phyloP scores from a whole-genome alignment of 2,329 filamentous ascomycete genomes.

The Ceratocystiopsis brevicomis region DNA sequence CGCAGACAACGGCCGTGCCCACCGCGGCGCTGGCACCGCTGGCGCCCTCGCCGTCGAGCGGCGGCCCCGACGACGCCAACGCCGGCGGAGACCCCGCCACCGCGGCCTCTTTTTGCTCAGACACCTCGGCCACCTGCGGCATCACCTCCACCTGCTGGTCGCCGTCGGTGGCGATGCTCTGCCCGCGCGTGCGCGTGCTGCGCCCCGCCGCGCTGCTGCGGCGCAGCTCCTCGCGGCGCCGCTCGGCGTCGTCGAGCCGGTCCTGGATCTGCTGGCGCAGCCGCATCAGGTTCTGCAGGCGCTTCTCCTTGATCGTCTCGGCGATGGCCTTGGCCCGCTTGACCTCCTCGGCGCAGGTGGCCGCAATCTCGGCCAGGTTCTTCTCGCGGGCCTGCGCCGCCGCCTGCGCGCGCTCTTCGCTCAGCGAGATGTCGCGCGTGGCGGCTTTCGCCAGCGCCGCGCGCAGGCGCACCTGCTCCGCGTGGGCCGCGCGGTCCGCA shows the following conservation, averaged over 20 bases:
- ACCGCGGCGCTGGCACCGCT: no score
- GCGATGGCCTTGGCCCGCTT: conserved; percentile 67
- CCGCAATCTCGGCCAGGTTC: conserved; percentile 64
- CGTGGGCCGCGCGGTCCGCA: conserved; percentile 63
- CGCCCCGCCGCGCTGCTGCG: conserved; percentile 33
- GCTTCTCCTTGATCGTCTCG: conserved; percentile 62
- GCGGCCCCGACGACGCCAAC: neutral
- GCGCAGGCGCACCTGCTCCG: conserved; percentile 61
- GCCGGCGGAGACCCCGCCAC: conserved; percentile 7
- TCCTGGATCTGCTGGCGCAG: conserved; percentile 57
- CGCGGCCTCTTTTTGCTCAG: conserved; percentile 27
- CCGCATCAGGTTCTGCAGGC: conserved; percentile 52
- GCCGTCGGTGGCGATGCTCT: conserved; percentile 31
- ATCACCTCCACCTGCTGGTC: conserved; percentile 30
- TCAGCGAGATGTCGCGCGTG: conserved; percentile 42
- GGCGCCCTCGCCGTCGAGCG: neutral
- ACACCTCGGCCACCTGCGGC: conserved; percentile 30
- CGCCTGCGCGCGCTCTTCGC: conserved; percentile 59
- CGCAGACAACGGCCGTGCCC: no score
- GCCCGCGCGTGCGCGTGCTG: conserved; percentile 27
- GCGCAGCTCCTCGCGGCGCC: conserved; percentile 46
- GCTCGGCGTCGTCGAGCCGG: conserved; percentile 58
- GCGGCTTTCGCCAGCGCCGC: conserved; percentile 57
- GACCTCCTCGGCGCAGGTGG: conserved; percentile 66
- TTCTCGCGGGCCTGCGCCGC: conserved; percentile 63